phyloP scores from a whole-genome alignment of 164 flowering plant species.

The Magnolia changhungtana region DNA sequence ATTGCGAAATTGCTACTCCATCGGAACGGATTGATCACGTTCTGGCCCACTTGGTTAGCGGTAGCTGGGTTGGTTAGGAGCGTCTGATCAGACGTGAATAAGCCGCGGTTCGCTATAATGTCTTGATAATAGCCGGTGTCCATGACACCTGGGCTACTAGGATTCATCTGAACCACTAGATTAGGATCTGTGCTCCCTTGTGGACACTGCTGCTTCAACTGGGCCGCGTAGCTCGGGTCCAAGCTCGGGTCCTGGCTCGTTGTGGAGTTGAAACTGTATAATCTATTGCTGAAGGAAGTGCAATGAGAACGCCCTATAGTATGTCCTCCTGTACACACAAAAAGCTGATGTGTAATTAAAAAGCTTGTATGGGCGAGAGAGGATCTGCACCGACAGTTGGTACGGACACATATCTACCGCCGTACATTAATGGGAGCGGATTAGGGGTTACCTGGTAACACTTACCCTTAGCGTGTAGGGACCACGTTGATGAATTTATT shows the following conservation, averaged over 20 bases:
- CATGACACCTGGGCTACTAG: constrained; percentile 25
- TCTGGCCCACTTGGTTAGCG: constrained; percentile 30
- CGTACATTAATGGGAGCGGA: too few species aligned
- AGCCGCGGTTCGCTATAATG: constrained; percentile 31
- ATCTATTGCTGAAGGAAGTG: constrained; percentile 35
- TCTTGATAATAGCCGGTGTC: constrained; percentile 38
- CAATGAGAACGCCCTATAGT: constrained; percentile 58
- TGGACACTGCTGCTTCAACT: constrained; percentile 43
- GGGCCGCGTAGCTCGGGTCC: constrained; percentile 37
- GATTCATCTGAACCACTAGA: constrained; percentile 43
- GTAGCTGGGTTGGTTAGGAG: constrained; percentile 34
- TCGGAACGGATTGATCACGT: constrained; percentile 22
- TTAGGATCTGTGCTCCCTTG: constrained; percentile 24
- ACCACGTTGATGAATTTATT: too few species aligned
- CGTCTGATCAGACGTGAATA: constrained; percentile 58
- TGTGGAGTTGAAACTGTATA: constrained; percentile 41
- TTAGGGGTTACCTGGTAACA: too few species aligned
- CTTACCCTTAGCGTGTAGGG: too few species aligned
- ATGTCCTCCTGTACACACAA: constrained; percentile 48
- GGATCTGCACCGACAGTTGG: too few species aligned
- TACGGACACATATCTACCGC: too few species aligned
- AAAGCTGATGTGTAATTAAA: too few species aligned
- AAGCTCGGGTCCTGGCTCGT: constrained; percentile 40
- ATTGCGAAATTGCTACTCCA: constrained; percentile 44
- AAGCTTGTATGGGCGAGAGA: too few species aligned